Evolutionary conservation across 1,284 basidiomycete genomes (phyloP).

Genomic region (Leccinum pseudoinsigne): DNA sequence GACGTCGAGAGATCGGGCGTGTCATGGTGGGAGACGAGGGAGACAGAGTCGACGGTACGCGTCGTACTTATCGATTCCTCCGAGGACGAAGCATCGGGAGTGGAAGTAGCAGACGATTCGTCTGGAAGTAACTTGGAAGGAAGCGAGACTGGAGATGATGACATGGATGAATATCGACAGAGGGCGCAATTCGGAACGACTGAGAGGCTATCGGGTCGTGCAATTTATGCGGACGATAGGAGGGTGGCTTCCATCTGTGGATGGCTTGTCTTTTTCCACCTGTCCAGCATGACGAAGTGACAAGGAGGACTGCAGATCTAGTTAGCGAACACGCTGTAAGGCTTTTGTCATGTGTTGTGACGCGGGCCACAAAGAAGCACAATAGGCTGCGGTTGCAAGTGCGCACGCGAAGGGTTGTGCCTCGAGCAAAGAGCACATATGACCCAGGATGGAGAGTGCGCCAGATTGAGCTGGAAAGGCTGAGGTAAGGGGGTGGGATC

Average conservation of each 20-base stretch:
- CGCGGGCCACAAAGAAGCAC: slow-evolving; percentile 31
- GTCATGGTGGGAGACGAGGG: slow-evolving; percentile 25
- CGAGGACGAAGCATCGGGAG: slow-evolving; percentile 14
- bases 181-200: slow-evolving; percentile 2
- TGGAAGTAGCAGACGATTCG: slow-evolving; percentile 1
- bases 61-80: slow-evolving; percentile 25
- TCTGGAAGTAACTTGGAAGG: slow-evolving; percentile 20
- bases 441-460: slow-evolving; percentile 11
- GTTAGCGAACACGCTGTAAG: slow-evolving; percentile 27
- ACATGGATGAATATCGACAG: slow-evolving; percentile 20
- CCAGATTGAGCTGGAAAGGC: neutral
- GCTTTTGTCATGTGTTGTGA: slow-evolving; percentile 31
- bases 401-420: slow-evolving; percentile 7
- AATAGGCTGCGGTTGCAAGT: slow-evolving; percentile 11
- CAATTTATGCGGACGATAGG: slow-evolving; percentile 28
- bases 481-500: neutral
- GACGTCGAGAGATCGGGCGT: slow-evolving; percentile 41
- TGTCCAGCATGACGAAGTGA: slow-evolving; percentile 17
- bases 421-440: slow-evolving; percentile 11
- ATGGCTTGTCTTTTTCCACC: slow-evolving; percentile 17
- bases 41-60: slow-evolving; percentile 23
- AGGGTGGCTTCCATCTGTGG: slow-evolving; percentile 25
- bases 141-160: slow-evolving; percentile 11
- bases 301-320: slow-evolving; percentile 19
- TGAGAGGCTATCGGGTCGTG: slow-evolving; percentile 5